Conservation (phyloP, 1,284 basidiomycete species). For the Cryptococcus deneoformans region DNA sequence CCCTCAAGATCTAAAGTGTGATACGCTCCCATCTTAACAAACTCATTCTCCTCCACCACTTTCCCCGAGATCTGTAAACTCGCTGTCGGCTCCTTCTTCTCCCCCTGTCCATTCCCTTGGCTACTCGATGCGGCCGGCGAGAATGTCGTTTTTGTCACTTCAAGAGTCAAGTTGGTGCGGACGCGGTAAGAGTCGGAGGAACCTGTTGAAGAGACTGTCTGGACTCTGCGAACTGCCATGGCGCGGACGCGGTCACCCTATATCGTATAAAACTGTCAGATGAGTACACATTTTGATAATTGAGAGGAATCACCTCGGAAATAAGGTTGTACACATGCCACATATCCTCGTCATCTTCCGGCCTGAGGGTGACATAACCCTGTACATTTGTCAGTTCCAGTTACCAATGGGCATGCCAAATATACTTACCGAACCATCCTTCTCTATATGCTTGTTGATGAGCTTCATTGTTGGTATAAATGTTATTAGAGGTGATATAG, state of each 20-base stretch:
- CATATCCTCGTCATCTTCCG: constrained; percentile 98
- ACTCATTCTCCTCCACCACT: constrained; percentile 84
- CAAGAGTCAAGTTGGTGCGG: constrained; percentile 77
- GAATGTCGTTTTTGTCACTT: constrained; percentile 68
- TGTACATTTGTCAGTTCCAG: constrained; percentile 39
- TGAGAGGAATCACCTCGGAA: constrained; percentile 56
- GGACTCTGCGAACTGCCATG: constrained; percentile 75
- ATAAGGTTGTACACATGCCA: constrained; percentile 99
- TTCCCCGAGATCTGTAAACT: constrained; percentile 84
- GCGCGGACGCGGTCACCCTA: constrained; percentile 83
- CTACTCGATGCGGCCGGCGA: constrained; percentile 61
- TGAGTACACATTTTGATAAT: neutral
- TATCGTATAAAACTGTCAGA: constrained; percentile 2
- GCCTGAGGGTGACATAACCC: constrained; percentile 86
- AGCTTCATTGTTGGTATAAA: constrained; percentile 60
- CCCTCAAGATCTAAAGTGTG: constrained; percentile 92
- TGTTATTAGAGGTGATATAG: neutral
- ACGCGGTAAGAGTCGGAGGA: constrained; percentile 90
- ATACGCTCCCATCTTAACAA: constrained; percentile 91
- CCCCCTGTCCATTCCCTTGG: constrained; percentile 50
- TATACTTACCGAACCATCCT: constrained; percentile 65
- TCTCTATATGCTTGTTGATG: constrained; percentile 66
- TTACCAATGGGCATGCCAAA: neutral
- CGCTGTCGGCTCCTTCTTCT: constrained; percentile 52
- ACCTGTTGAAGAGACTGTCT: constrained; percentile 79